phyloP scores from a whole-genome alignment of 2,329 filamentous ascomycete species.

The Magnaporthiopsis incrustans region DNA sequence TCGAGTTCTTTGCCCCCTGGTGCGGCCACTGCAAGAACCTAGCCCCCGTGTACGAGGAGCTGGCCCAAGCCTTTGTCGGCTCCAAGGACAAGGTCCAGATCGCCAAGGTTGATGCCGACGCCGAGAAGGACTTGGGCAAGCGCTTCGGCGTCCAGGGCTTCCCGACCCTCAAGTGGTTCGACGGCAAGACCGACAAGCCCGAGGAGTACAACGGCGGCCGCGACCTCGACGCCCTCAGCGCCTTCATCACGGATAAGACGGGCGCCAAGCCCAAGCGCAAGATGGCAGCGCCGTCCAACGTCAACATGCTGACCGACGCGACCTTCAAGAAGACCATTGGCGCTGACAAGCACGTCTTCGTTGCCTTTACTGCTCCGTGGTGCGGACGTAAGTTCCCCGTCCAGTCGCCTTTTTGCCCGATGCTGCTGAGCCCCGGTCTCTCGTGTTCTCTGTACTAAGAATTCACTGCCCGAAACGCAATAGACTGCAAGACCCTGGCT shows the following conservation, averaged over 20 bases:
- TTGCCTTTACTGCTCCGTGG: conserved; percentile 97
- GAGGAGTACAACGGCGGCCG: conserved; percentile 79
- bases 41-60: conserved; percentile 88
- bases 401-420: not conserved
- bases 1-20: conserved; percentile 98
- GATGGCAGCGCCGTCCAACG: conserved; percentile 62
- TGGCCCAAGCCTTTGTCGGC: conserved; percentile 65
- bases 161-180: conserved; percentile 95
- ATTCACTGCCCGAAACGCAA: not conserved
- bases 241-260: conserved; percentile 81
- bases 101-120: conserved; percentile 93
- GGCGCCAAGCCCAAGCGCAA: conserved; percentile 74
- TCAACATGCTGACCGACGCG: conserved; percentile 72
- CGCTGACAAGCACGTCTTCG: conserved; percentile 78
- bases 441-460: not conserved
- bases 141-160: conserved; percentile 88
- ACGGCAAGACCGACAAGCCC: conserved; percentile 83
- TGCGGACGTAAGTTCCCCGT: conserved; percentile 74
- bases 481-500: conserved; percentile 94
- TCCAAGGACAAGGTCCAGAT: conserved; percentile 70
- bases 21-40: conserved; percentile 99
- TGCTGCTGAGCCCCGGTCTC: not conserved
- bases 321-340: conserved; percentile 74
- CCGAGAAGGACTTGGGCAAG: conserved; percentile 75
- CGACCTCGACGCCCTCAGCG: conserved; percentile 75